Evolutionary conservation across 2,329 filamentous ascomycete species (phyloP).

Genomic region (Ophiosphaerella herpotricha): DNA sequence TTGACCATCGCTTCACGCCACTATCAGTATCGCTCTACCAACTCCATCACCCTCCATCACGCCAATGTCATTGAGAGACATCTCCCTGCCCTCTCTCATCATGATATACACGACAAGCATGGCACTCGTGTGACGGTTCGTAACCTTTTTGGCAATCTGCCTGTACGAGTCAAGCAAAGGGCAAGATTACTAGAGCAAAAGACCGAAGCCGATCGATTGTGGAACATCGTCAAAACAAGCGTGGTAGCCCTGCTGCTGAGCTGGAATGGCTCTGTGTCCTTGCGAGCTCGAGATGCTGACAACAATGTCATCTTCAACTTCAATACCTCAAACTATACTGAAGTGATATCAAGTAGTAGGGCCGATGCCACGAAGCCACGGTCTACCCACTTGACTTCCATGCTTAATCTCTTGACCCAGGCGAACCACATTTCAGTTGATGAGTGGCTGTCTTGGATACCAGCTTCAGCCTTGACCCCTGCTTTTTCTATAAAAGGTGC

Average conservation of each 20-base stretch:
- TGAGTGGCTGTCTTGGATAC: constrained; percentile 67
- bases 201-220: constrained; percentile 64
- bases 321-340: constrained; percentile 15
- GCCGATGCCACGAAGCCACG: constrained; percentile 5
- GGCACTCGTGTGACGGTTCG: constrained; percentile 78
- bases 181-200: constrained; percentile 57
- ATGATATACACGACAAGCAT: constrained; percentile 61
- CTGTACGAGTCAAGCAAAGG: constrained; percentile 84
- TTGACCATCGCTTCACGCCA: constrained; percentile 77
- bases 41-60: constrained; percentile 72
- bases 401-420: constrained; percentile 63
- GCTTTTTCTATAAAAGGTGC: constrained; percentile 68
- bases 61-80: constrained; percentile 68
- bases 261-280: constrained; percentile 62
- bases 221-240: constrained; percentile 64
- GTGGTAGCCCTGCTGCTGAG: constrained; percentile 71
- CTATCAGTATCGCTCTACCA: constrained; percentile 62
- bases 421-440: constrained; percentile 63
- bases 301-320: constrained; percentile 45
- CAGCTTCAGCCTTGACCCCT: constrained; percentile 68
- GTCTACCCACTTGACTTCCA: constrained; percentile 23
- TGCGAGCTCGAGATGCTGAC: constrained; percentile 63
- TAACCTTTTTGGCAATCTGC: constrained; percentile 87
- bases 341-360: background rate
- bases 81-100: constrained; percentile 62